Evolutionary conservation across 306 rosid species (phyloP), one percentile per base, ranked within the genome.

Genomic region (Quercus cerris): DNA sequence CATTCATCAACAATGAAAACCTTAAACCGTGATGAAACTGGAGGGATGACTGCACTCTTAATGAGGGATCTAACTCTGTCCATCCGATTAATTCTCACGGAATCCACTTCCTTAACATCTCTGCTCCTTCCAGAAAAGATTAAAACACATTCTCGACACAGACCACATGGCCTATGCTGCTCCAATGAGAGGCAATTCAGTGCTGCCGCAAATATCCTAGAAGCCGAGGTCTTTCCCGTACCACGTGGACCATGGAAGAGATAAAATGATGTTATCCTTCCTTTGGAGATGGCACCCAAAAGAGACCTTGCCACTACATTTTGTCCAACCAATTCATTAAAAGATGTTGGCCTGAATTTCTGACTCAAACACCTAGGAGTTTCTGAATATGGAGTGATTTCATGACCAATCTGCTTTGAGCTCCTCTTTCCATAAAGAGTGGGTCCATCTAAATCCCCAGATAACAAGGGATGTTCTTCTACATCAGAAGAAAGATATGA

Each of bases 1-100:
- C 98, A 94, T 87, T 94, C 98, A 52, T 94, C 98, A 75, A 94
- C 70, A 63, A 94, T 90, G 81, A 90, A 94, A 80, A 94, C 89
- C 88, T 94, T 94, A 81, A 89, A 94, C 67, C 87, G 86, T 3
- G 94, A 90, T 2, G 89, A 88, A 72, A 80, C 81, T 2, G 94
- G 92, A 80, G 90, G 97, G 31, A 18, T 77, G 59, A 79, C 56
- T 57, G 94, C 97, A 77, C 69, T 86, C 81, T 94, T 91, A 56
- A 90, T 44, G 18, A 94, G 89, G 68, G 91, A 86, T 83, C 91
- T 85, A 74, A 91, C 85, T 74, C 90, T 89, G 64, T 89, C 97
- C 27, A 74, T 54, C 3, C 88, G 82, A 84, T 94, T 94, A 73
- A 94, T 81, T 83, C 89, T 82, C 78, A 86, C 86, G 35, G 94